Conservation (phyloP, 2,329 filamentous ascomycete genomes). For the Trichophaea hybrida region DNA sequence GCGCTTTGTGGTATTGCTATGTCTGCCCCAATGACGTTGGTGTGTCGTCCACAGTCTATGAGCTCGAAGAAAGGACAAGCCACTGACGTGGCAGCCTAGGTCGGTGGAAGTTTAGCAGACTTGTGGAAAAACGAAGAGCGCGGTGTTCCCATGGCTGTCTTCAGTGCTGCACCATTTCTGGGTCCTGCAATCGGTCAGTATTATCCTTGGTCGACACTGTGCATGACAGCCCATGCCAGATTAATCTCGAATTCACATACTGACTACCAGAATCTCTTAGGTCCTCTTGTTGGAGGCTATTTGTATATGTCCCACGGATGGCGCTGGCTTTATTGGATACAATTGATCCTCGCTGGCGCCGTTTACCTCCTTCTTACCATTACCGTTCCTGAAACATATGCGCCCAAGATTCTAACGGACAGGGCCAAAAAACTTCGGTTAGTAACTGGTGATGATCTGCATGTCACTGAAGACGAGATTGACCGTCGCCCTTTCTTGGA, state of each 20-base stretch:
- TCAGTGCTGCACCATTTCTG: conserved; percentile 68
- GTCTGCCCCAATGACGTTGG: conserved; percentile 73
- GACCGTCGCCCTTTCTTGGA: conserved; percentile 55
- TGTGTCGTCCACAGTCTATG: conserved; percentile 30
- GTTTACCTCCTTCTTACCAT: conserved; percentile 67
- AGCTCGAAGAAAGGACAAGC: neutral
- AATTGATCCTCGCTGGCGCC: conserved; percentile 57
- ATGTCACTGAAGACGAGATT: conserved; percentile 68
- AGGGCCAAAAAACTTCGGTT: conserved; percentile 60
- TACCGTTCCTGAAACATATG: conserved; percentile 82
- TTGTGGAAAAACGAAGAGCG: conserved; percentile 69
- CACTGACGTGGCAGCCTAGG: neutral
- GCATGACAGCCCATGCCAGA: conserved; percentile 34
- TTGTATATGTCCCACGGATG: conserved; percentile 55
- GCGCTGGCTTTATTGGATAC: conserved; percentile 80
- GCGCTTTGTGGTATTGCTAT: conserved; percentile 71
- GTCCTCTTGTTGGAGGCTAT: conserved; percentile 63
- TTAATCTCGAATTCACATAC: conserved; percentile 22
- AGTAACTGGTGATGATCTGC: conserved; percentile 49
- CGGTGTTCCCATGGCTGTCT: conserved; percentile 75
- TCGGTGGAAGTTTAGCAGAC: conserved; percentile 64
- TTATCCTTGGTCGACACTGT: neutral
- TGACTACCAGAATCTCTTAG: conserved; percentile 34
- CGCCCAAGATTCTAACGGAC: conserved; percentile 57
- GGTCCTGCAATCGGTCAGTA: conserved; percentile 42